Conservation (phyloP, 2,329 filamentous ascomycete species). For the Microsporum ferrugineum region DNA sequence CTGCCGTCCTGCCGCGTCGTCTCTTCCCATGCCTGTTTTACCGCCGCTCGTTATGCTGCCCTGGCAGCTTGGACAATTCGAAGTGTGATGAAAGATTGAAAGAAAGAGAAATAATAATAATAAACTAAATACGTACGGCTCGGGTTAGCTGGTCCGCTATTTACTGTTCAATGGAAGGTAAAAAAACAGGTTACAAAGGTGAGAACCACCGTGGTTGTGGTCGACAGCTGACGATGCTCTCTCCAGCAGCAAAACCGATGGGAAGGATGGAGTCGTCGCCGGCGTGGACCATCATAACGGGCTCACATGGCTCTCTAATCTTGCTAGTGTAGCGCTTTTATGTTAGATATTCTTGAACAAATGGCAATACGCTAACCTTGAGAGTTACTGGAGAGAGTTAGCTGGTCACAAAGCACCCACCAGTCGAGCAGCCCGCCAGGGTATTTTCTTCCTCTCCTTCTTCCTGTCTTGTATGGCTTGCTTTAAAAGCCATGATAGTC, state of each 20-base stretch:
- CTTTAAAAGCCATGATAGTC: background rate
- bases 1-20: background rate
- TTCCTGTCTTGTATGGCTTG: background rate
- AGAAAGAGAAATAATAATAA: background rate
- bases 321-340: background rate
- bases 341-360: background rate
- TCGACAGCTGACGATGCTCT: background rate
- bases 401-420: background rate
- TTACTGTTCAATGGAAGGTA: background rate
- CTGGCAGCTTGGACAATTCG: background rate
- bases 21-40: background rate
- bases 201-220: background rate
- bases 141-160: background rate
- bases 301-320: background rate
- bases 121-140: background rate
- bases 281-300: background rate
- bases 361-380: background rate
- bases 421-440: background rate
- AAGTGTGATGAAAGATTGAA: background rate
- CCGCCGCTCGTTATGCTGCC: background rate
- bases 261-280: background rate
- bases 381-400: background rate
- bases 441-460: background rate
- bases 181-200: background rate
- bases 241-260: background rate